Evolutionary conservation across 176 grass and related monocot genomes (phyloP), one percentile per base, ranked within the genome.

Genomic region (Poa pratensis): DNA sequence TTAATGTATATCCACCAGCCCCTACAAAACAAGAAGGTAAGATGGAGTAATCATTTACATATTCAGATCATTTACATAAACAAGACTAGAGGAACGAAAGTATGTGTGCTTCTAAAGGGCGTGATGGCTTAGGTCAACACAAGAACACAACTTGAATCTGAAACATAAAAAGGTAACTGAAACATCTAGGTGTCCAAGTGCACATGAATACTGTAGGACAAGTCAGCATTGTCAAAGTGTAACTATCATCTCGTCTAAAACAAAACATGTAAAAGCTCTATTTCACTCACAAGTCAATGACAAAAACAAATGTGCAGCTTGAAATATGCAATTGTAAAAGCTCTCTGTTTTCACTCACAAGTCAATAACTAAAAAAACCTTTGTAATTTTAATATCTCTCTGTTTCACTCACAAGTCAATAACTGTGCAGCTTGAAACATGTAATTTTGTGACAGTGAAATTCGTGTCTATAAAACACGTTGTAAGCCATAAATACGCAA

Each of bases 11-110:
- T 26, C 22, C 19, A 54, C 72, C 78, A 37, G 53, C 6, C 30
- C 88, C 88, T 90, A 54, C 71, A 90, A 71, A 63, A 69, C 0
- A 69, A 77, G 16, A 37, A 50, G 26, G 30, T 54, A 82, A 83
- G 58, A 81, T 42, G 19, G 43, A 48, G 20, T 9, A 6, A 72
- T 48, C n/a, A 69, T 77, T 58, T 24, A 69, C 40, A 48, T 1
- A 81, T 5, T 65, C 62, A 16, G 32, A 61, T 71, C 27, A 80
- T n/a, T n/a, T n/a, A n/a, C n/a, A n/a, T n/a, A n/a, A n/a, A n/a
- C n/a, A 14, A 69, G 3, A 34, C 12, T 59, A 85, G 14, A 80
- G 16, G 9, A 73, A 24, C 12, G 1, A 46, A 46, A 46, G 43
- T 24, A 5, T 4, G 0, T 75, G 5, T 43, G 9, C 35, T 5